Conservation (phyloP, 495 filamentous ascomycete species). For the Penicillium bovifimosum region DNA sequence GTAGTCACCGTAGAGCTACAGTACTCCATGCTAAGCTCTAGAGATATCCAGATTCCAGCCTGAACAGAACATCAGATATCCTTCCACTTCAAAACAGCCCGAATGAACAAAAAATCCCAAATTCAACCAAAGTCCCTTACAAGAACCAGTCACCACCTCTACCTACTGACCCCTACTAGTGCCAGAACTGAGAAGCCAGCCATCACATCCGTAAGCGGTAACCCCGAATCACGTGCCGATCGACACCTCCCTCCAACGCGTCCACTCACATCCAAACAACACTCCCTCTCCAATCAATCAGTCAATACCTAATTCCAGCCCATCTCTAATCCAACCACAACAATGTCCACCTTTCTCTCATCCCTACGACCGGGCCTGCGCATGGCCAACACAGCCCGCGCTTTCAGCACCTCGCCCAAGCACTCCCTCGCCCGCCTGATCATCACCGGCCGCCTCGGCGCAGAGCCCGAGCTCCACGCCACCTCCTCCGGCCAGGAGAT, state of each 20-base stretch:
- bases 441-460: constrained; percentile 70
- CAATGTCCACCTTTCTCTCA: constrained; percentile 48
- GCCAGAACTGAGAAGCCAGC: background rate
- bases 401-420: constrained; percentile 50
- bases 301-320: constrained; percentile 20
- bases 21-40: background rate
- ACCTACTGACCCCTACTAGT: background rate
- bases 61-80: no score
- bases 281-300: background rate
- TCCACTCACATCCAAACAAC: background rate
- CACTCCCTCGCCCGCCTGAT: constrained; percentile 53
- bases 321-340: constrained; percentile 34
- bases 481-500: constrained; percentile 63
- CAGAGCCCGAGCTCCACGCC: constrained; percentile 59
- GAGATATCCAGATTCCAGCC: no score
- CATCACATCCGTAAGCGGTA: constrained; percentile 2
- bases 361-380: constrained; percentile 35
- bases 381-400: constrained; percentile 42
- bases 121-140: background rate
- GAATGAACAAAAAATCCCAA: background rate
- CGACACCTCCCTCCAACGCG: background rate
- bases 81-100: background rate
- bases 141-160: background rate
- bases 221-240: background rate
- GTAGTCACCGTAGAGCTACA: background rate